Conservation (phyloP, 164 flowering plant species). For the Tetrastigma voinierianum region DNA sequence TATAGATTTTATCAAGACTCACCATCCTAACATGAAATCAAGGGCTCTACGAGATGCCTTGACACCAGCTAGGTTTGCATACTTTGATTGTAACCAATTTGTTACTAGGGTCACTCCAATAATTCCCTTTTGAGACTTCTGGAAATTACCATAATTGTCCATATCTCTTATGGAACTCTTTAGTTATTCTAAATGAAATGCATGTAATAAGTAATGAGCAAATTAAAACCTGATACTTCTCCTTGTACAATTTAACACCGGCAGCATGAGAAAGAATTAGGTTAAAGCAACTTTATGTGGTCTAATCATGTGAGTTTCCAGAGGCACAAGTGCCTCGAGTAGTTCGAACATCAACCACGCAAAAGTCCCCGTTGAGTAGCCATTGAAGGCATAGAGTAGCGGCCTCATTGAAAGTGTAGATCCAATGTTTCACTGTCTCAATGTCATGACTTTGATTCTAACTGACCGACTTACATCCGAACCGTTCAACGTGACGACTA, state of each 20-base stretch:
- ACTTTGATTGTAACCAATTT: too few species aligned
- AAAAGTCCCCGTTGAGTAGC: slow-evolving; percentile 10
- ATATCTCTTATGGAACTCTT: background rate
- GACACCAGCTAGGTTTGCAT: too few species aligned
- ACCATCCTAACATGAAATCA: too few species aligned
- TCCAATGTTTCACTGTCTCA: slow-evolving; percentile 38
- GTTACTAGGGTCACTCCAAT: too few species aligned
- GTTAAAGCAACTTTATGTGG: slow-evolving; percentile 1
- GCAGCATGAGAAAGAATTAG: too few species aligned
- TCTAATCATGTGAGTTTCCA: background rate
- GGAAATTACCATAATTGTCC: too few species aligned
- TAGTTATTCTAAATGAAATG: background rate
- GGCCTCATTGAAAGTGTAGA: slow-evolving; percentile 33
- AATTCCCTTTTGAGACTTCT: too few species aligned
- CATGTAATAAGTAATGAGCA: background rate
- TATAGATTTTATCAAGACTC: background rate
- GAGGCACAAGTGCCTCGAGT: slow-evolving; percentile 15
- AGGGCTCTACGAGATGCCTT: too few species aligned
- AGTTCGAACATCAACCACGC: slow-evolving; percentile 34
- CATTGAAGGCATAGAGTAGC: background rate
- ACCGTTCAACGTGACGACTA: slow-evolving; percentile 18
- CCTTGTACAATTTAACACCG: too few species aligned
- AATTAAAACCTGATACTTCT: slow-evolving; percentile 1
- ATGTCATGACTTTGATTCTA: too few species aligned
- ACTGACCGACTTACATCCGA: too few species aligned